Evolutionary conservation across 495 filamentous ascomycete genomes (phyloP), one percentile per base, ranked within the genome.

Genomic region (Paragyromitra xinjiangensis): DNA sequence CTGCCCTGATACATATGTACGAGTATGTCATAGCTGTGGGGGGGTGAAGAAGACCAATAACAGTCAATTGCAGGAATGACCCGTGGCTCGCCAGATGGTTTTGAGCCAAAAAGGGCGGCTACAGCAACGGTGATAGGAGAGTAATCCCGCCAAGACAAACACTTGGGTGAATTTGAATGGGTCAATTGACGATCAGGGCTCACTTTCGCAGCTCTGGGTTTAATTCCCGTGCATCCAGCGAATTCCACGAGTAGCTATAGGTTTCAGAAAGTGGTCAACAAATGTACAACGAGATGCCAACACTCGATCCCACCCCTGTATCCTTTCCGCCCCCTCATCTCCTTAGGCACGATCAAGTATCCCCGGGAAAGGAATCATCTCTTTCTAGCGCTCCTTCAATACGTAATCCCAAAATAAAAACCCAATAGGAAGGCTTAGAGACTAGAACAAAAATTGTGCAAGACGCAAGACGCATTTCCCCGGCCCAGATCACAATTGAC

Each of bases 131-230:
- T 45, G n/a, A 34, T 19, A 34, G 45, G 55, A 58, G 68, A 63
- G 37, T 61, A 44, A 11, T 53, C 24, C n/a, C 12, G 74, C 74
- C 69, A 77, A 77, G 68, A 61, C 69, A 29, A 73, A 73, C 74
- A 77, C 74, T 66, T 77, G 74, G 61, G 69, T 59, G 51, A 42
- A 55, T 66, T 64, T 77, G 74, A 77, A 77, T 77, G 74, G 74
- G 34, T 73, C 61, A 53, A 44, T 48, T 48, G 63, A 16, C n/a
- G 42, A 50, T 44, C 61, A 51, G 34, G 19, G 37, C 65, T 22
- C 16, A 19, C 65, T 59, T 69, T 68, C 37, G 63, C 64, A 75
- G 64, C 37, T 69, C 26, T 34, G 44, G 42, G 53, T 68, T 59
- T 53, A 59, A 75, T 71, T 51, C 73, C 37, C 56, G 65, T 77